Evolutionary conservation across 352 stramenopile genomes (phyloP), one percentile per base, ranked within the genome.

Genomic region (Thalassiosira hispida): DNA sequence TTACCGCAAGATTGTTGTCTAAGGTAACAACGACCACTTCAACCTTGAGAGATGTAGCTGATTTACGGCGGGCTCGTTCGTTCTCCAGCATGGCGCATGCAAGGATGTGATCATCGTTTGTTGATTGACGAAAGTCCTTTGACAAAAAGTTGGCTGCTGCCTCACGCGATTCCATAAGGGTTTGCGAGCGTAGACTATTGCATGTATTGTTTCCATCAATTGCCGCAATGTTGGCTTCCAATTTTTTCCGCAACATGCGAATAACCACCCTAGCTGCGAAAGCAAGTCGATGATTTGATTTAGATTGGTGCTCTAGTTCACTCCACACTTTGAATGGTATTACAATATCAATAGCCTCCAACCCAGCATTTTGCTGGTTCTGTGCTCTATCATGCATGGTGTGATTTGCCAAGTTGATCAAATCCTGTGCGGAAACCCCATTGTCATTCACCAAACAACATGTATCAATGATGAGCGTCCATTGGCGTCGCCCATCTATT

Each of bases 401-500:
- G 27, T 60, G 29, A 31, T 14, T 61, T 62, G 62, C 62, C 29
- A 38, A 60, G 51, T 55, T 9, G 2, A 74, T 64, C 4, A 74
- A 12, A 20, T 25, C 42, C 49, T 74, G 20, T n/a, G 57, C 51
- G 29, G 29, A 23, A 0, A 25, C 35, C 18, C 55, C 55, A 52
- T 76, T 68, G 42, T 76, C 49, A 12, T 76, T 20, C 6, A 76
- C 12, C 33, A 76, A 52, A 11, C 16, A 66, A 51, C 67, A 67
- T 4, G 67, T 76, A 27, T 76, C 67, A 33, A 76, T 67, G 33
- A 76, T 61, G 6, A 76, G 44, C n/a, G 14, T 76, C 67, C 67
- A 76, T 49, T 18, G 4, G 16, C n/a, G 20, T 49, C 8, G 0
- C n/a, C 33, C n/a, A 61, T 63, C 20, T 27, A 31, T 23, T 22